These are phyloP conservation scores for Apiotrichum domesticum DNA, from an alignment of 1,284 basidiomycete species.

Conservation along the genomic window DNA sequence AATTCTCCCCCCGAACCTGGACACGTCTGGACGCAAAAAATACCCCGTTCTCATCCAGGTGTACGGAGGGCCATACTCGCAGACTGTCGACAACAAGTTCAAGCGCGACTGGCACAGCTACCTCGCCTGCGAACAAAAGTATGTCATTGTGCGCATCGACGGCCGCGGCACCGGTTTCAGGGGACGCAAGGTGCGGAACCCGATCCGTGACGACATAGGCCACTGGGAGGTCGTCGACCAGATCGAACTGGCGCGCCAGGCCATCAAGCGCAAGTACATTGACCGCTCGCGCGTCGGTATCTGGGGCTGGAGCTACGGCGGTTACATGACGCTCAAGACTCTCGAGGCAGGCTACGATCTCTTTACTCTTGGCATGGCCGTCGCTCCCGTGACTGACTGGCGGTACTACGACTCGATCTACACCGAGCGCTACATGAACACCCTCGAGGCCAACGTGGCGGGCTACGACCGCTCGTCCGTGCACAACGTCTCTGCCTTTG, in stretches of 20 bases:
- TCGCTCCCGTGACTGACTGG: conserved; percentile 69
- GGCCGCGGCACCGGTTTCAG: conserved; percentile 91
- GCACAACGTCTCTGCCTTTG: conserved; percentile 76
- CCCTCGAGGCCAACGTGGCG: conserved; percentile 64
- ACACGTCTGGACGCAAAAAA: conserved; percentile 81
- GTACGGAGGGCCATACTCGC: conserved; percentile 87
- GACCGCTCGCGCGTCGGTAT: conserved; percentile 71
- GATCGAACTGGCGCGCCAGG: conserved; percentile 63
- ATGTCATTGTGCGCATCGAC: conserved; percentile 81
- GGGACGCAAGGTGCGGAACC: conserved; percentile 72
- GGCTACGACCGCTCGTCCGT: conserved; percentile 84
- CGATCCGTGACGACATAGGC: conserved; percentile 77
- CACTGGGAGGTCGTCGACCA: conserved; percentile 82
- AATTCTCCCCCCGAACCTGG: conserved; percentile 83
- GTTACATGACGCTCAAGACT: conserved; percentile 86
- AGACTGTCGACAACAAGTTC: conserved; percentile 64
- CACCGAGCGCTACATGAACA: conserved; percentile 95
- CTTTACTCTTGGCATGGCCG: conserved; percentile 66
- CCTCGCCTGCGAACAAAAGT: conserved; percentile 72
- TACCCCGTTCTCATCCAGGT: conserved; percentile 88
- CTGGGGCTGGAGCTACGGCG: conserved; percentile 95
- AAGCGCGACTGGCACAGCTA: conserved; percentile 78
- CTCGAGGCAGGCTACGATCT: conserved; percentile 78
- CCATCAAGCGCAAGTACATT: conserved; percentile 48
- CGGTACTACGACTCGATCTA: conserved; percentile 59